phyloP scores from a whole-genome alignment of 176 grass and related monocot species.

The Otatea glauca region DNA sequence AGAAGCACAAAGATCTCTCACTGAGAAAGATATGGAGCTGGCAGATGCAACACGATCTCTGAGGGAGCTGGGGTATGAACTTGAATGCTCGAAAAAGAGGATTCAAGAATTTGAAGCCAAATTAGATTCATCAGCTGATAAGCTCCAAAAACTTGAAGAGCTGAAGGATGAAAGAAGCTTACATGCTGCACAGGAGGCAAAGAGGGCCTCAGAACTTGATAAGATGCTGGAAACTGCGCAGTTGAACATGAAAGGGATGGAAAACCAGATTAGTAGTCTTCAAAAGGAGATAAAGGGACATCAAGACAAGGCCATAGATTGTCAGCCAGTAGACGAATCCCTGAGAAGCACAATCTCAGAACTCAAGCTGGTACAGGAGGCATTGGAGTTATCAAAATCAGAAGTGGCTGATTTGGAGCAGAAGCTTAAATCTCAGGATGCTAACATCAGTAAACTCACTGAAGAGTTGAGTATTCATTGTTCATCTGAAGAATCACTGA shows the following conservation, averaged over 20 bases:
- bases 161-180: slow-evolving; percentile 63
- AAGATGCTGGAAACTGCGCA: slow-evolving; percentile 69
- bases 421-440: slow-evolving; percentile 72
- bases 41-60: slow-evolving; percentile 59
- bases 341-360: slow-evolving; percentile 60
- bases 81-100: slow-evolving; percentile 64
- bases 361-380: slow-evolving; percentile 63
- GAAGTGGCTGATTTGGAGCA: slow-evolving; percentile 70
- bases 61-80: slow-evolving; percentile 52
- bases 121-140: slow-evolving; percentile 55
- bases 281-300: slow-evolving; percentile 69
- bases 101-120: slow-evolving; percentile 61
- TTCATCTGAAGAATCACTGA: slow-evolving; percentile 69
- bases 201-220: slow-evolving; percentile 72
- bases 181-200: slow-evolving; percentile 66
- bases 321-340: slow-evolving; percentile 69
- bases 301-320: slow-evolving; percentile 56
- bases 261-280: slow-evolving; percentile 65
- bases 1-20: slow-evolving; percentile 64
- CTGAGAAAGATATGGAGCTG: slow-evolving; percentile 67
- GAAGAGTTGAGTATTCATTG: slow-evolving; percentile 68
- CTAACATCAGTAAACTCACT: slow-evolving; percentile 56
- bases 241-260: slow-evolving; percentile 70
- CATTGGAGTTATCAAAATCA: slow-evolving; percentile 67
- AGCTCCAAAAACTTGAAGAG: slow-evolving; percentile 68